phyloP scores from a whole-genome alignment of 225 moss, liverwort and hornwort species.

The Physcomitrellopsis africana region DNA sequence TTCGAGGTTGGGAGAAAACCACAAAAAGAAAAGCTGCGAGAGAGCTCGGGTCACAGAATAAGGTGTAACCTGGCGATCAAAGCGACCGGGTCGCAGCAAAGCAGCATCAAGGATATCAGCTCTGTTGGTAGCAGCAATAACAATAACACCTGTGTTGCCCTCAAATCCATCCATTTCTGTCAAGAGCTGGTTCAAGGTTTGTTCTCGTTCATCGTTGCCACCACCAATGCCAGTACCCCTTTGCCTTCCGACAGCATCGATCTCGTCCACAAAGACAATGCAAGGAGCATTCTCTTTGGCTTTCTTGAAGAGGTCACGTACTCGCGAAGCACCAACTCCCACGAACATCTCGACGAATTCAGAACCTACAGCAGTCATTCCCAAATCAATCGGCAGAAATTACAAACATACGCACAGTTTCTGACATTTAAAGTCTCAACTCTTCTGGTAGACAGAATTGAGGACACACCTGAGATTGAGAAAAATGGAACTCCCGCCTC shows the following conservation, averaged over 20 bases:
- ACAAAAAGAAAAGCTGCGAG: no score
- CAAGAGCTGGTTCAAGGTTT: conserved; percentile 49
- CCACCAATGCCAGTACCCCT: conserved; percentile 49
- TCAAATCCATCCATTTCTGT: conserved; percentile 56
- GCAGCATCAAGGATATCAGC: conserved; percentile 50
- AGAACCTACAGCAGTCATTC: conserved; percentile 30
- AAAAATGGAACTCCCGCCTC: conserved; percentile 89
- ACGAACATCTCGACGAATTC: conserved; percentile 56
- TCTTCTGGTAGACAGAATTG: not conserved
- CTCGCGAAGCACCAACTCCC: conserved; percentile 52
- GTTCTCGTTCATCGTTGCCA: conserved; percentile 54
- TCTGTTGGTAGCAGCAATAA: conserved; percentile 51
- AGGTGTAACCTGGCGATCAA: conserved; percentile 40
- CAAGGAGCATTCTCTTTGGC: conserved; percentile 52
- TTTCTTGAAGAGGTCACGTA: conserved; percentile 51
- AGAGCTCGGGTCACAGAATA: no score
- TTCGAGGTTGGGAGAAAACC: no score
- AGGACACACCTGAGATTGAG: conserved; percentile 50
- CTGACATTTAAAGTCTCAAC: not conserved
- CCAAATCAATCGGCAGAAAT: not conserved
- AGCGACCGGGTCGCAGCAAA: conserved; percentile 46
- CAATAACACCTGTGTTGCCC: conserved; percentile 51
- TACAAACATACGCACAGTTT: not conserved
- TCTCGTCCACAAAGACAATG: conserved; percentile 54
- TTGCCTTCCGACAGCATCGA: conserved; percentile 51